Percentiles rank a stretch among this genome's conserved stretches.
These are phyloP conservation scores for Venturia asperata DNA, from an alignment of 2,329 filamentous ascomycete species.

Conservation along the genomic window DNA sequence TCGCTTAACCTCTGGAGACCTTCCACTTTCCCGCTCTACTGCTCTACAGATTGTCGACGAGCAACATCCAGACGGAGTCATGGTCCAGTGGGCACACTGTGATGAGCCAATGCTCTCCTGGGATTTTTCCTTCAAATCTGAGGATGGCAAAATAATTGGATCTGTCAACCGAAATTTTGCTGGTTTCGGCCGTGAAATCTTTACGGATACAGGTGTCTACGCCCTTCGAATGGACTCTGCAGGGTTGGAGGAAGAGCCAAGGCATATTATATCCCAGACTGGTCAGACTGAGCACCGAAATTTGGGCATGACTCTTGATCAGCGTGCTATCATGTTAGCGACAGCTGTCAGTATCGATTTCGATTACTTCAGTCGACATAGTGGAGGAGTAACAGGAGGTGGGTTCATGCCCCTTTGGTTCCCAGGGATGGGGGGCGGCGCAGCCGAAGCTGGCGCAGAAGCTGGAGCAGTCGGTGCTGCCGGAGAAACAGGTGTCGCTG, in stretches of 20 bases:
- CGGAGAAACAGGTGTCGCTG: slow-evolving; percentile 27
- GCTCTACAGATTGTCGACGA: slow-evolving; percentile 38
- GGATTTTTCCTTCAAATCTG: slow-evolving; percentile 52
- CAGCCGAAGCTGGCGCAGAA: slow-evolving; percentile 34
- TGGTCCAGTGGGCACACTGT: slow-evolving; percentile 55
- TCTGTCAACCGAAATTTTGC: slow-evolving; percentile 58
- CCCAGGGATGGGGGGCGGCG: slow-evolving; percentile 34
- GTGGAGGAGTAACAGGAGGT: slow-evolving; percentile 35
- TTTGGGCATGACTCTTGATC: slow-evolving; percentile 56
- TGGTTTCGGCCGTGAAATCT: slow-evolving; percentile 56
- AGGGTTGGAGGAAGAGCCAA: slow-evolving; percentile 38
- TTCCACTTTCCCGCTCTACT: slow-evolving; percentile 44
- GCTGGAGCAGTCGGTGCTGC: slow-evolving; percentile 29
- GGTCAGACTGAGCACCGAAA: slow-evolving; percentile 25
- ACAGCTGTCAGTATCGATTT: slow-evolving; percentile 60
- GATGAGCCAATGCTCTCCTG: slow-evolving; percentile 58
- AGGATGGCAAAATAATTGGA: slow-evolving; percentile 47
- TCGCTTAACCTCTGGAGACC: slow-evolving; percentile 37
- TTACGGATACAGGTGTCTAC: slow-evolving; percentile 60
- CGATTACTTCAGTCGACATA: slow-evolving; percentile 60
- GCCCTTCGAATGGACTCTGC: slow-evolving; percentile 58
- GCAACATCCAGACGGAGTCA: slow-evolving; percentile 37
- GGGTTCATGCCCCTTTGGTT: slow-evolving; percentile 48
- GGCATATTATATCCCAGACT: slow-evolving; percentile 35
- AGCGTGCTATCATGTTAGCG: slow-evolving; percentile 59